Evolutionary conservation across 768 basidiomycete species (phyloP).

Genomic region (Tulasnella sp.): DNA sequence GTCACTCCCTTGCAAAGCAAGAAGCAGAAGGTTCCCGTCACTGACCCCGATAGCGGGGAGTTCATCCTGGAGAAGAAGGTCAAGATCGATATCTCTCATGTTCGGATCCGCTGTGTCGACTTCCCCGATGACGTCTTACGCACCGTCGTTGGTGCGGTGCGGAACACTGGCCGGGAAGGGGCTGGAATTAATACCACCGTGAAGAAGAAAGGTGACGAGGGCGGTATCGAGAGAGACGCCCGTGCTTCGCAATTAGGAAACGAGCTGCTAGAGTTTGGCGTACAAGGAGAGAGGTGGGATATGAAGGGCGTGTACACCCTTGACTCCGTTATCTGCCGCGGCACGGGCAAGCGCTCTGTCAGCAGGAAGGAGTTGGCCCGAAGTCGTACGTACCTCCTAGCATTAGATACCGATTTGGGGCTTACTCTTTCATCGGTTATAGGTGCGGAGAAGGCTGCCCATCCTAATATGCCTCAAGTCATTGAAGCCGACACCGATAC

Average conservation of each 20-base stretch:
- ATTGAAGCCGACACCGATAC: slow-evolving; percentile 33
- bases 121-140: slow-evolving; percentile 26
- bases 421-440: not conserved
- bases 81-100: slow-evolving; percentile 31
- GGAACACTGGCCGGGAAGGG: slow-evolving; percentile 28
- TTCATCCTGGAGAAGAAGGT: slow-evolving; percentile 26
- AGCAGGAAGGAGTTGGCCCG: slow-evolving; percentile 23
- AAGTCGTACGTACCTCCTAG: slow-evolving; percentile 9
- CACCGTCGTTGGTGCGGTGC: slow-evolving; percentile 30
- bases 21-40: slow-evolving; percentile 32
- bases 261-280: slow-evolving; percentile 31
- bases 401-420: not conserved
- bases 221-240: not conserved
- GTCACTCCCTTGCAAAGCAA: slow-evolving; percentile 26
- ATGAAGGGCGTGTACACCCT: slow-evolving; percentile 32
- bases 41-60: slow-evolving; percentile 17
- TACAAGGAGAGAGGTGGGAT: slow-evolving; percentile 31
- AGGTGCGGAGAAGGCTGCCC: slow-evolving; percentile 22
- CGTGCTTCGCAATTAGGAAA: not conserved
- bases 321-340: slow-evolving; percentile 32
- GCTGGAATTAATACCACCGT: slow-evolving; percentile 27
- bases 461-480: slow-evolving; percentile 22
- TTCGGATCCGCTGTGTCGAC: slow-evolving; percentile 28
- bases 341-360: slow-evolving; percentile 18
- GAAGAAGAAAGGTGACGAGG: slow-evolving; percentile 15